Evolutionary conservation across 768 basidiomycete species (phyloP).

Genomic region (Boletus bicolor): DNA sequence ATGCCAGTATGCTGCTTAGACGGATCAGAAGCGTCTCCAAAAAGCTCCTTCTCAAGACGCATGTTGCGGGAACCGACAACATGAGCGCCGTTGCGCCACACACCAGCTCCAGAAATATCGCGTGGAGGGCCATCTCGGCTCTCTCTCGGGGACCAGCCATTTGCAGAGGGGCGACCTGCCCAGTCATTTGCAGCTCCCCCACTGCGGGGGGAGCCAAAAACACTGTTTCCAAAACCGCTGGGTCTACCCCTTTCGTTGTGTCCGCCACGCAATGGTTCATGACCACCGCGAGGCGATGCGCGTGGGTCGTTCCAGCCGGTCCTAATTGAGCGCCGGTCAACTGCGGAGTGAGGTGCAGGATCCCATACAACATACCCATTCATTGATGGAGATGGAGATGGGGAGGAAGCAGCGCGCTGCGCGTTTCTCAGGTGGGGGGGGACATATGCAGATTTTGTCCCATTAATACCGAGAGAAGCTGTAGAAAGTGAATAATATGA

Average conservation of each 20-base stretch:
- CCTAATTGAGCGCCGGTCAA: slow-evolving; percentile 35
- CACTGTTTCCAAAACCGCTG: slow-evolving; percentile 41
- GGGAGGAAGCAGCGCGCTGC: slow-evolving; percentile 78
- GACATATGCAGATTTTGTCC: slow-evolving; percentile 75
- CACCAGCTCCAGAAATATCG: slow-evolving; percentile 51
- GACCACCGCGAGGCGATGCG: slow-evolving; percentile 57
- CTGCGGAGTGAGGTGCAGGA: slow-evolving; percentile 14
- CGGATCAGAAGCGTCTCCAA: slow-evolving; percentile 82
- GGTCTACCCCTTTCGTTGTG: slow-evolving; percentile 35
- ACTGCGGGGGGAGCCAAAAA: slow-evolving; percentile 35
- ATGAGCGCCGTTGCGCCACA: slow-evolving; percentile 90
- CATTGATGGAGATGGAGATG: slow-evolving; percentile 31
- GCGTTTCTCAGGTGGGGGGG: slow-evolving; percentile 82
- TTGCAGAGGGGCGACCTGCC: slow-evolving; percentile 38
- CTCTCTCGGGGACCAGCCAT: slow-evolving; percentile 38
- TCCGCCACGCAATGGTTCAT: slow-evolving; percentile 41
- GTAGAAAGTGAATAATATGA: slow-evolving; percentile 7
- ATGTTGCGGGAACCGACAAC: slow-evolving; percentile 77
- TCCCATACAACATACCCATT: slow-evolving; percentile 49
- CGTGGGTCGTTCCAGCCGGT: slow-evolving; percentile 76
- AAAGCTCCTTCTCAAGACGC: slow-evolving; percentile 94
- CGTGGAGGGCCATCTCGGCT: slow-evolving; percentile 41
- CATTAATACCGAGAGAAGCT: slow-evolving; percentile 76
- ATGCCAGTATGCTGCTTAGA: slow-evolving; percentile 94
- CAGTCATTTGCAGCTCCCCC: slow-evolving; percentile 35